Percentiles rank a stretch among this genome's conserved stretches.
These are phyloP conservation scores for Collybia mongolica DNA, from an alignment of 768 basidiomycete species.

Conservation along the genomic window DNA sequence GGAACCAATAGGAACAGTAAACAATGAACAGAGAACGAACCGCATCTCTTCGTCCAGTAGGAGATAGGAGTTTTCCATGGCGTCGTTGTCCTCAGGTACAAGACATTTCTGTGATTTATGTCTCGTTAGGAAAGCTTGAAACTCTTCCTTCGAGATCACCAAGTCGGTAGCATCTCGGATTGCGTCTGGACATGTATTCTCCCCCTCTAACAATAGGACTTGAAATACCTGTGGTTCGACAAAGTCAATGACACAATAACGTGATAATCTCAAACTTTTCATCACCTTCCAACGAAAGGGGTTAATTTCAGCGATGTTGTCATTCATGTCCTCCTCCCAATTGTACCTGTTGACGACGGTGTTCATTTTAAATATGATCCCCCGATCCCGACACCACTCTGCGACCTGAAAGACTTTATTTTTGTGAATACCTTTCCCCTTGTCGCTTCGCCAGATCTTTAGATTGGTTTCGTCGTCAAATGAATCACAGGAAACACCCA, in stretches of 20 bases:
- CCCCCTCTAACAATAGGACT: constrained; percentile 1
- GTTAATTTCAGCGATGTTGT: constrained; percentile 13
- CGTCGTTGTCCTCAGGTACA: not conserved
- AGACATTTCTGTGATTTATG: not conserved
- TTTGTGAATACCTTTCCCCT: constrained; percentile 7
- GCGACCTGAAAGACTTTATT: constrained; percentile 11
- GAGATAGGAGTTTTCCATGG: constrained; percentile 2
- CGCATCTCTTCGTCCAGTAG: constrained; percentile 6
- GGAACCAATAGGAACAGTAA: too few species aligned
- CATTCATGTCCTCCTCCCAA: constrained; percentile 18
- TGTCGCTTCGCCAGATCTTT: constrained; percentile 14
- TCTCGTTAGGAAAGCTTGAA: not conserved
- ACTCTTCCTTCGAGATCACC: not conserved
- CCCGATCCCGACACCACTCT: constrained; percentile 14
- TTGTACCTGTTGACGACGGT: constrained; percentile 17
- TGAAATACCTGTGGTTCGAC: not conserved
- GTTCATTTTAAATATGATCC: constrained; percentile 19
- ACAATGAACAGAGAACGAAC: not conserved
- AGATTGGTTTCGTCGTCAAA: constrained; percentile 20
- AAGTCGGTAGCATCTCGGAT: constrained; percentile 1
- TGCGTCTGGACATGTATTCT: not conserved
- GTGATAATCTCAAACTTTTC: too few species aligned
- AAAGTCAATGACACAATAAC: too few species aligned
- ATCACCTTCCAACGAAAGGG: constrained; percentile 15
- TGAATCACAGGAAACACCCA: constrained; percentile 22